phyloP scores from a whole-genome alignment of 2,329 filamentous ascomycete genomes.

The Metarhizium anisopliae region DNA sequence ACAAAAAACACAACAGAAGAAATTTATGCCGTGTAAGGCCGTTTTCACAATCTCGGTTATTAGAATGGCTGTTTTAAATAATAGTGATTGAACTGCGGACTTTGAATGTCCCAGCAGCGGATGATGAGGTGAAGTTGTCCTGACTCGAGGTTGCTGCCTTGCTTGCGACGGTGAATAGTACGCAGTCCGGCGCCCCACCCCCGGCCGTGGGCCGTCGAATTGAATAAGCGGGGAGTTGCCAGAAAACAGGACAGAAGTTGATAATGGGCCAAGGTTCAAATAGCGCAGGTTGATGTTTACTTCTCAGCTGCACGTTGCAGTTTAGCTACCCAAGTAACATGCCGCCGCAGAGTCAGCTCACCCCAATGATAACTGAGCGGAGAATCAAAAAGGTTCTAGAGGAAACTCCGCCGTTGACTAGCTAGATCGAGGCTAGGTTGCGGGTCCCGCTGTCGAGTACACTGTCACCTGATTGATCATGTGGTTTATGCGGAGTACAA shows the following conservation, averaged over 20 bases:
- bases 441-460: neutral
- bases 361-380: too few species aligned
- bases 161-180: too few species aligned
- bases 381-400: too few species aligned
- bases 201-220: too few species aligned
- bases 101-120: neutral
- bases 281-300: too few species aligned
- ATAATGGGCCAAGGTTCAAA: too few species aligned
- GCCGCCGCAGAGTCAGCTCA: too few species aligned
- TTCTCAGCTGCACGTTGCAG: too few species aligned
- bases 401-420: neutral
- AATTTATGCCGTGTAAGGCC: neutral
- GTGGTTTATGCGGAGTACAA: neutral
- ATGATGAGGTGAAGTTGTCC: neutral
- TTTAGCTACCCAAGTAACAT: too few species aligned
- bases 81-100: neutral
- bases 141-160: neutral
- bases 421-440: neutral
- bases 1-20: neutral
- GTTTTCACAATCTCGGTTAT: neutral
- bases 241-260: too few species aligned
- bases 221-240: too few species aligned
- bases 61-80: neutral
- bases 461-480: slow-evolving; percentile 4
- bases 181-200: too few species aligned